Base-by-base conservation (phyloP, 2,329 filamentous ascomycete species). In the Anisogramma anomala region DNA sequence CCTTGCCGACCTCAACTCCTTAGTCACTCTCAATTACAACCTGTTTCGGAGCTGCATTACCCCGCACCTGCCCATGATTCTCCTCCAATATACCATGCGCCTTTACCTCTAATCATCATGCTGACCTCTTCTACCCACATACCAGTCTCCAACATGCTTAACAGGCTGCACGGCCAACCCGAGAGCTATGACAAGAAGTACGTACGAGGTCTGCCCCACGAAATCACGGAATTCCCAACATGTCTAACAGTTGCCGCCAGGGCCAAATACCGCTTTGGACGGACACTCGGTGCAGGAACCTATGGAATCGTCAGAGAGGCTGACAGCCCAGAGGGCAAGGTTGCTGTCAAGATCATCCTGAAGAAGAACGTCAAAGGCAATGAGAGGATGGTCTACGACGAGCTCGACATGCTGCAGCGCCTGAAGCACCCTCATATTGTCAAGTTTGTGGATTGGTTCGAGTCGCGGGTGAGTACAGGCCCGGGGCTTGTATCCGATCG, bases 341-440 rank as follows among this genome's bases (percentile, higher is more conserved):
- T 94, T 47, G 91, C 91, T 30, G 77, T 98, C 64, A 98, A 98
- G 73, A 96, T 98, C 61, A 98, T 98, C 62, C 70, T 96, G 57
- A 98, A 98, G 76, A 95, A 94, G 71, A 96, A 94, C 64, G 89
- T 98, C 59, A 93, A 88, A 62, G 89, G 88, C 50, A 96, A 96
- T 55, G 91, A 98, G 69, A 79, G 82, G 61, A 98, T 98, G 91
- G 91, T 98, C 30, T 91, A 94, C 61, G 91, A 98, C 61, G 91
- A 98, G 68, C 72, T 98, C 54, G 76, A 87, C 52, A 87, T 98
- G 78, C 74, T 98, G 50, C 87, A 95, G 65, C 77, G 77, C 45
- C 77, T 98, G 58, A 76, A 87, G 58, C 91, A 98, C 61, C 84
- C 86, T 39, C 86, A 96, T 64, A 98, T 98, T 59, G 91, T 98